These are phyloP conservation scores for Salvia hispanica DNA, from an alignment of 257 asterid species.

Conservation along the genomic window DNA sequence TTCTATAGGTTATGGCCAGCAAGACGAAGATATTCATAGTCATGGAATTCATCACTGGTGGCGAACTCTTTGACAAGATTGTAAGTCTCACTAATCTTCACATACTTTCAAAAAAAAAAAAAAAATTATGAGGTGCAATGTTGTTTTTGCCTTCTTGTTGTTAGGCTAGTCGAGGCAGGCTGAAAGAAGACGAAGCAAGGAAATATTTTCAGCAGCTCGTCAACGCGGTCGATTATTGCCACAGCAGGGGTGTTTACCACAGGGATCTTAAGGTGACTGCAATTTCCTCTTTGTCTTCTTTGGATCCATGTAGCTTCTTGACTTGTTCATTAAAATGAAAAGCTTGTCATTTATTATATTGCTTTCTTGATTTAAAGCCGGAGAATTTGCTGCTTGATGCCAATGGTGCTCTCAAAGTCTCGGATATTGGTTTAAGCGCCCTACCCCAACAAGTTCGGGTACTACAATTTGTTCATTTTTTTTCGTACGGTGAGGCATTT, in stretches of 20 bases:
- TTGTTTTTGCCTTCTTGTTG: conserved; percentile 27
- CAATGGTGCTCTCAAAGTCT: conserved; percentile 79
- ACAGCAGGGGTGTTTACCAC: conserved; percentile 91
- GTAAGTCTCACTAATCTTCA: conserved; percentile 42
- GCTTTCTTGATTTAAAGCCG: conserved; percentile 53
- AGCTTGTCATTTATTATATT: background rate
- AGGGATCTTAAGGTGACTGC: conserved; percentile 80
- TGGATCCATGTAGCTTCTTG: background rate
- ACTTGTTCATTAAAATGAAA: background rate
- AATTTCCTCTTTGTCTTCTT: background rate
- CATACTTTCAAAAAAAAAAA: background rate
- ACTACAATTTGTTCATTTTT: background rate
- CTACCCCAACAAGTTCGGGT: conserved; percentile 97
- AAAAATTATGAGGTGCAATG: background rate
- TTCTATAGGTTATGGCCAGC: conserved; percentile 96
- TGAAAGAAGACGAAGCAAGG: conserved; percentile 96
- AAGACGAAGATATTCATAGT: conserved; percentile 89
- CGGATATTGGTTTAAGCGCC: conserved; percentile 95
- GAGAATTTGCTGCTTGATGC: conserved; percentile 87
- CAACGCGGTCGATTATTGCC: conserved; percentile 93
- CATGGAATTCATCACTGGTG: conserved; percentile 92
- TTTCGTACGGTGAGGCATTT: too few species aligned
- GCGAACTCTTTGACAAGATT: conserved; percentile 93
- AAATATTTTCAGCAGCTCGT: conserved; percentile 91
- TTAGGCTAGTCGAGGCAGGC: conserved; percentile 86